Base-by-base conservation (phyloP, 495 filamentous ascomycete species). In the Xylaria intraflava region DNA sequence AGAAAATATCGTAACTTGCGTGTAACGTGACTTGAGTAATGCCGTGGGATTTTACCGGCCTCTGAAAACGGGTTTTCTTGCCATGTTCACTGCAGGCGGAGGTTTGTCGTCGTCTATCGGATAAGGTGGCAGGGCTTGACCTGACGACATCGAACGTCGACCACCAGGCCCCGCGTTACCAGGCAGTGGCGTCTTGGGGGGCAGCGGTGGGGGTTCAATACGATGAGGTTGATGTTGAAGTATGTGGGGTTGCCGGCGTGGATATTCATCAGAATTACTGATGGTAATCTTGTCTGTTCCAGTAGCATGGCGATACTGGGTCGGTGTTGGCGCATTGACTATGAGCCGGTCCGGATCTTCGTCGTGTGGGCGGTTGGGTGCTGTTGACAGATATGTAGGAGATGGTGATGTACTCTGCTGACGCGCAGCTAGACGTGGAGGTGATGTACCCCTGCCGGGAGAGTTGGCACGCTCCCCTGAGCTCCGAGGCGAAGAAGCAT, bases 151-250 rank as follows among this genome's bases (percentile, higher is more conserved):
- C 49, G 40, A 62, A 43, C 62, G 60, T 54, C 62, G 62, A 48
- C 35, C 55, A 38, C 42, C 47, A 44, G 51, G 17, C 30, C 53
- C 24, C 31, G 53, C 40, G 39, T 62, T 61, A 40, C 73, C 84
- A 1, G 77, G 81, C 11, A 93, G 80, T 1, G 89, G 89, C 0
- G 87, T 95, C 68, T 93, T 93, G 10, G 90, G 88, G 9, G 90
- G 90, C 20, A 92, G 62, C 0, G 90, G 90, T 30, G 90, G 90
- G 0, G 89, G 84, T 55, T 77, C 74, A 36, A 74, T 74, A 17
- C 69, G 71, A 38, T 69, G 53, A 60, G 53, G 83, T 71, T 60
- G 67, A 57, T 59, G 67, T 72, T 82, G 48, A 65, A 68, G 33
- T 66, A 69, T 30, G 45, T 62, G 49, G 46, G 76, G 72, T 62